Evolutionary conservation across 495 filamentous ascomycete genomes (phyloP).

Genomic region (Daldinia vernicosa): DNA sequence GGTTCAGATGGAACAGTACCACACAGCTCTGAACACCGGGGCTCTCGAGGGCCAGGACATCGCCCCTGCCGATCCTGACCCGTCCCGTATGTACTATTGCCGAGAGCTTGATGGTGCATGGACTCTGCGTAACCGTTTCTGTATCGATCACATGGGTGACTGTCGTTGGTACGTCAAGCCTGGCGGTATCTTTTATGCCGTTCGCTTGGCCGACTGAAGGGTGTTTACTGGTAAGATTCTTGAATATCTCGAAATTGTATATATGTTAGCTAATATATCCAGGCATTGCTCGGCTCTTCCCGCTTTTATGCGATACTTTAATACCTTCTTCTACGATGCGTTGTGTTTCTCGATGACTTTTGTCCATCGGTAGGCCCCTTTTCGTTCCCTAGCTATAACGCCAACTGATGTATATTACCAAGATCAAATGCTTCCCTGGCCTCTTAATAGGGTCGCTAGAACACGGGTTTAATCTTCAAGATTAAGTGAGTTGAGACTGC

Average conservation of each 20-base stretch:
- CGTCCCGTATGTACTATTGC: conserved; percentile 60
- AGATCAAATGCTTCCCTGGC: not conserved
- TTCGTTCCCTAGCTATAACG: not conserved
- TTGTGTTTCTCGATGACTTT: conserved; percentile 5
- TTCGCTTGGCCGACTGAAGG: conserved; percentile 48
- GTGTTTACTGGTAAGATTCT: conserved; percentile 9
- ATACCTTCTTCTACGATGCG: not conserved
- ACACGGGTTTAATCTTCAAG: not conserved
- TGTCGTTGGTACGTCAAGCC: conserved; percentile 59
- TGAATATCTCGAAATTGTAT: not conserved
- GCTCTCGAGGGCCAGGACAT: conserved; percentile 60
- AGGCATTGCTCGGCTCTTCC: not conserved
- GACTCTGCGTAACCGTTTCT: conserved; percentile 56
- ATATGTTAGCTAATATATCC: not conserved
- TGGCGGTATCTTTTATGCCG: conserved; percentile 60
- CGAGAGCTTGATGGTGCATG: conserved; percentile 59
- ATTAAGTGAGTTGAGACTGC: conserved; percentile 16
- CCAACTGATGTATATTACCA: not conserved
- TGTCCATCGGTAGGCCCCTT: not conserved
- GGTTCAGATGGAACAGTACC: conserved; percentile 49
- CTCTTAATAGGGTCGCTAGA: not conserved
- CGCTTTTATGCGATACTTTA: conserved; percentile 1
- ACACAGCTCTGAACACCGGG: conserved; percentile 52
- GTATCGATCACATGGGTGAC: conserved; percentile 59
- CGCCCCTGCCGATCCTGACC: conserved; percentile 60